Evolutionary conservation across 208 protist species (phyloP), one percentile per base, ranked within the genome.

Genomic region (Herpetomonas samuelpessoai): DNA sequence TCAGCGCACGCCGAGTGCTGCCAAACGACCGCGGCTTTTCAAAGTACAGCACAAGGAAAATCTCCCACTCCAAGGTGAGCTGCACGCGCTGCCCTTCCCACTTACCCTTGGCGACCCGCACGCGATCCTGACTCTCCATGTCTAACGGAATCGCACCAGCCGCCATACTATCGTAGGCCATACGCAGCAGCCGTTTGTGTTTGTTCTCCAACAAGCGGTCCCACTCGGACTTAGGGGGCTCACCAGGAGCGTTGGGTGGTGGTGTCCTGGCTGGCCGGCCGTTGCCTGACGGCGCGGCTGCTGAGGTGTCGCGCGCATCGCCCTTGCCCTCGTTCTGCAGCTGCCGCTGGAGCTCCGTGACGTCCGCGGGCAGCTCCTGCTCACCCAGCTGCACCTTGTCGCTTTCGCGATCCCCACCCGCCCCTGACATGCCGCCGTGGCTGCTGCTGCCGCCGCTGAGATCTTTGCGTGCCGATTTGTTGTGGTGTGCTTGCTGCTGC

Each of bases 51-150:
- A 95, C 78, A 55, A 92, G 69, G 57, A 92, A 75, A 29, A 88
- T 76, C 63, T 86, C 74, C 76, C 88, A 94, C 74, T 94, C 83
- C 18, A 94, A 58, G 26, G 79, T 78, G 19, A 94, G 65, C n/a
- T 72, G 68, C 19, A 94, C 79, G 56, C 68, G 75, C 70, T 90
- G 83, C 19, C 55, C 25, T 2, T 74, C 71, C 77, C 82, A 92
- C 53, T 81, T 82, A 26, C 88, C 88, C 24, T 79, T 74, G 10
- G 74, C 77, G 9, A 91, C 68, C 29, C 76, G 63, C 28, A 62
- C 50, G 31, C 75, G 77, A 54, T 88, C 65, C 24, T 76, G 74
- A 24, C 81, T 71, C 39, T 68, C 41, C 28, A 65, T 74, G 50
- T 88, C 83, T n/a, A 94, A 73, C 12, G 80, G 53, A 10, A 94